Conservation (phyloP, 78 protist genomes). For the Dictyostelium brefeldianum region DNA sequence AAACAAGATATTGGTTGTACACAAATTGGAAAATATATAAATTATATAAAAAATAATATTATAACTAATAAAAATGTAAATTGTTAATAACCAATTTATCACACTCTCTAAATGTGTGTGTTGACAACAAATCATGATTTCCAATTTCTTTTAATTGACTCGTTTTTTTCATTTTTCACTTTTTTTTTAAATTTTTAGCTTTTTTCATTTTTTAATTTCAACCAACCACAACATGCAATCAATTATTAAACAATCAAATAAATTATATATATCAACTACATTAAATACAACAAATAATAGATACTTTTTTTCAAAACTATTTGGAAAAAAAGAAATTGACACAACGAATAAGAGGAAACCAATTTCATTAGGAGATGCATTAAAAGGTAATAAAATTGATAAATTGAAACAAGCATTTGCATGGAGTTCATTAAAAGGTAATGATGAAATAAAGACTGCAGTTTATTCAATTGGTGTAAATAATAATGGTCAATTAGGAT, state of each 20-base stretch:
- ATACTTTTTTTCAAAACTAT: neutral
- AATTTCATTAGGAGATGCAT: neutral
- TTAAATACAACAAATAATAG: neutral
- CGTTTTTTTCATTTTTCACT: neutral
- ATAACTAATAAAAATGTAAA: too few relatives aligned
- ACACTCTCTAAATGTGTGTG: too few relatives aligned
- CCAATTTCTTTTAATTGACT: too few relatives aligned
- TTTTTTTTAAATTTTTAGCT: neutral
- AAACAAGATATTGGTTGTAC: too few relatives aligned
- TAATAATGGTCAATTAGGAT: constrained; percentile 67
- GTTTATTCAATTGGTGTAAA: constrained; percentile 65
- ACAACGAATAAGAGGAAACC: constrained; percentile 4
- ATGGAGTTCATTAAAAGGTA: neutral
- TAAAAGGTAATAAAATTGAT: neutral
- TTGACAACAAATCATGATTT: too few relatives aligned
- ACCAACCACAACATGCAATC: neutral
- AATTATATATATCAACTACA: too few relatives aligned
- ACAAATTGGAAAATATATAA: too few relatives aligned
- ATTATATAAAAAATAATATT: too few relatives aligned
- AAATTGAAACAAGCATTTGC: neutral
- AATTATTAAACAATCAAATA: neutral
- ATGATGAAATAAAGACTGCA: constrained; percentile 39
- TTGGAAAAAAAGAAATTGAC: constrained; percentile 22
- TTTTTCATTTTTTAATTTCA: neutral
- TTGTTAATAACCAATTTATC: too few relatives aligned